Evolutionary conservation across 2,329 filamentous ascomycete genomes (phyloP).

Genomic region (Sporothrix inflata): DNA sequence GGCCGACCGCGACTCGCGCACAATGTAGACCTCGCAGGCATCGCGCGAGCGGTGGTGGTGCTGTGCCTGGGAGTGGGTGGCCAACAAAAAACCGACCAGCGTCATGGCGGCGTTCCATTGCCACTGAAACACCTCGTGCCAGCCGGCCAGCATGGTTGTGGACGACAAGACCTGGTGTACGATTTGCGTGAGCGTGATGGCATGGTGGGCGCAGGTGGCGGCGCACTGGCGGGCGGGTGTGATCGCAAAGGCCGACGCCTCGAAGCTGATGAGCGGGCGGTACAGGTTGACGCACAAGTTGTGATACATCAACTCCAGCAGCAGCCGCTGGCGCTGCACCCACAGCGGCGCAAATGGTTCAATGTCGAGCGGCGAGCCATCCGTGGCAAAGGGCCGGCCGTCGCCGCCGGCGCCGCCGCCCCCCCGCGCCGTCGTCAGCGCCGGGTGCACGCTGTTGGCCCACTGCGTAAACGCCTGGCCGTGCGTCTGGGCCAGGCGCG

Average conservation of each 20-base stretch:
- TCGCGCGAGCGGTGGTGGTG: neutral
- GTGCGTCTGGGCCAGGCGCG: neutral
- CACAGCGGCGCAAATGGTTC: constrained; percentile 21
- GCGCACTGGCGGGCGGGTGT: constrained; percentile 5
- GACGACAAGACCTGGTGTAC: constrained; percentile 18
- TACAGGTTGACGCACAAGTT: constrained; percentile 23
- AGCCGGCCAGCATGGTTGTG: constrained; percentile 1
- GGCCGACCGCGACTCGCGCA: neutral
- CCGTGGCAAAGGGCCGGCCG: neutral
- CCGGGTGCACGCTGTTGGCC: neutral
- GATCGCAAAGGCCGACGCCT: neutral
- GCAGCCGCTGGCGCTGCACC: constrained; percentile 16
- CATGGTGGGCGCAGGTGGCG: constrained; percentile 10
- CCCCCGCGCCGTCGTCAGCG: neutral
- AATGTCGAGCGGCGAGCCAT: constrained; percentile 16
- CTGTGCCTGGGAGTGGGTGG: neutral
- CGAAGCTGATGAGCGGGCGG: constrained; percentile 19
- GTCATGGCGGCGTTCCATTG: constrained; percentile 25
- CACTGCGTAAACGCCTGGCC: neutral
- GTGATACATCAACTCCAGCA: constrained; percentile 19
- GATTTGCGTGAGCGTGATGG: constrained; percentile 17
- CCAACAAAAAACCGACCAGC: neutral
- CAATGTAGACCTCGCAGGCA: neutral
- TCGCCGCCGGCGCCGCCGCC: neutral
- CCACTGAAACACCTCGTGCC: constrained; percentile 23